These are phyloP conservation scores for Thraustochytrium sp. DNA, from an alignment of 352 stramenopile genomes.

Conservation along the genomic window DNA sequence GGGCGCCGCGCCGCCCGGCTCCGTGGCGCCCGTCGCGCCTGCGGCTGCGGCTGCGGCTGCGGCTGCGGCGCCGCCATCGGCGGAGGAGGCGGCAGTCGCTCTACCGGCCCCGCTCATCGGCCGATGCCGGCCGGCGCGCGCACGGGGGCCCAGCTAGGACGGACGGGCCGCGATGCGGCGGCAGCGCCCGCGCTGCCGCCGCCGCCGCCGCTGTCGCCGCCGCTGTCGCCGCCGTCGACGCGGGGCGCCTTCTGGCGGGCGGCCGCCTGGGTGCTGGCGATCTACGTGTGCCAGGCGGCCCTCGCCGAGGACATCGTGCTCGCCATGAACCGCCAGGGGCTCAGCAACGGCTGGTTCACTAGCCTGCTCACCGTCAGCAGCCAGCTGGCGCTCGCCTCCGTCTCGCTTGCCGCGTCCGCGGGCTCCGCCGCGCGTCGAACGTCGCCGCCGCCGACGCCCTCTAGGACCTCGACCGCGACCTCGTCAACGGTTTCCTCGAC, in stretches of 20 bases:
- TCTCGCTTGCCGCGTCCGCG: not conserved
- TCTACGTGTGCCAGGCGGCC: conserved; percentile 12
- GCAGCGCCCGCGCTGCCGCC: not conserved
- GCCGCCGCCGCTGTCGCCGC: not conserved
- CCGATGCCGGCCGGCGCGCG: no score
- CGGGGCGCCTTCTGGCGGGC: not conserved
- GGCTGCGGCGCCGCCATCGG: no score
- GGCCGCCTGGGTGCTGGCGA: not conserved
- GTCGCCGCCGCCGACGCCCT: no score
- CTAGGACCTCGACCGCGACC: no score
- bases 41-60: not conserved
- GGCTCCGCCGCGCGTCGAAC: no score
- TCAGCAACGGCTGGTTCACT: conserved; percentile 28
- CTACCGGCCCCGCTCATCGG: no score
- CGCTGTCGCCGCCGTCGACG: not conserved
- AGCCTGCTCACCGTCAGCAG: not conserved
- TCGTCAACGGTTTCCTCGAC: no score
- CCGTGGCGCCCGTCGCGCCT: not conserved
- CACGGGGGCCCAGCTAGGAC: not conserved
- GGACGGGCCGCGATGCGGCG: no score
- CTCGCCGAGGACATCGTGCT: conserved; percentile 26
- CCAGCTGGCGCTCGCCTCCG: not conserved
- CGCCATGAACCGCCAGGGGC: not conserved
- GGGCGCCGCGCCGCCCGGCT: no score
- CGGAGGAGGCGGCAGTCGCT: no score